Base-by-base conservation (phyloP, 345 rosid species). In the Fremontodendron californicum region DNA sequence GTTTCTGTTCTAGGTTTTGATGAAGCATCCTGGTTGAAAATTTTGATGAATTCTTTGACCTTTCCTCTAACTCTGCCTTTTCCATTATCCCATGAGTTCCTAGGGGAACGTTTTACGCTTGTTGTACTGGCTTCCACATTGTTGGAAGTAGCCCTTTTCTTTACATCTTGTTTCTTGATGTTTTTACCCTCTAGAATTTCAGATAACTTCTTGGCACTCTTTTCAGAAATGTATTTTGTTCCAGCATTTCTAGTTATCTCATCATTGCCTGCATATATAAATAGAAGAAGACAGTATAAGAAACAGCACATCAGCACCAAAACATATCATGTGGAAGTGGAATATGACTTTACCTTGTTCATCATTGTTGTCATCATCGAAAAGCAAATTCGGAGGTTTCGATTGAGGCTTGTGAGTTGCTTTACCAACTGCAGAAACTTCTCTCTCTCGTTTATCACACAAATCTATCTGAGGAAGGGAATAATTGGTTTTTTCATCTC, bases 11-110 rank as follows among this genome's bases (percentile, higher is more conserved):
- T 84, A 15, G 85, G 78, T 61, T 81, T 85, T 62, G 78, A 37
- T 68, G 91, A 68, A 79, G 82, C 25, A 81, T 82, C 97, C 83
- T 86, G 93, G 74, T 84, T 93, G 85, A 93, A 93, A 49, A 89
- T 85, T 75, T 89, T 90, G 51, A 93, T 84, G 73, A 93, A 94
- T n/a, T 91, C 97, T 82, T 83, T 91, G 65, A 94, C 92, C 84
- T 84, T 94, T 82, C 93, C 94, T 73, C 65, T 83, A 45, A 13
- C 85, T 77, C 86, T 82, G 64, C 63, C 80, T 79, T 86, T 89
- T 63, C 75, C 83, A 37, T 62, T 76, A 75, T 87, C 89, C 29
- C 46, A 58, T 16, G 74, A 73, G 57, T 67, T 78, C 9, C 45
- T 78, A 16, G 88, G 78, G 18, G 80, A 78, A 45, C 80, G 81